Base-by-base conservation (phyloP, 768 basidiomycete genomes). In the Bullera alba region DNA sequence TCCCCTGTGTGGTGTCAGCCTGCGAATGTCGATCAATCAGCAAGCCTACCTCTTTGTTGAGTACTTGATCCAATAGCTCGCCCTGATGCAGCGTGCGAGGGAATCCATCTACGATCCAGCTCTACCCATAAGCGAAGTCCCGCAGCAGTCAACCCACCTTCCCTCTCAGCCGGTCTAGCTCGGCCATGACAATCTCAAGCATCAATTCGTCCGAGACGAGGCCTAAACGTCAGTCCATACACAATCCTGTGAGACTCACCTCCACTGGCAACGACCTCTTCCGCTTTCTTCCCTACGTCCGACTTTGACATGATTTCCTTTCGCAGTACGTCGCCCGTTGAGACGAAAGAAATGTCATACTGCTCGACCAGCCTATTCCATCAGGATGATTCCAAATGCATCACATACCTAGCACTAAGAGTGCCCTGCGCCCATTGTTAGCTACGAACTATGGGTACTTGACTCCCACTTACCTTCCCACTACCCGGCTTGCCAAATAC, bases 51-150 rank as follows among this genome's bases (percentile, higher is more conserved):
- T 69, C 63, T 42, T 61, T 52, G 27, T 60, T 64, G 22, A 74
- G 50, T 12, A 66, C 69, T 2, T 50, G 38, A 46, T 74, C 73
- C 16, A 74, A 60, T 25, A 72, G 50, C 39, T 59, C 58, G 4
- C 70, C 73, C 50, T 74, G 73, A 45, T 60, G 60, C 27, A 74
- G 51, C 10, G 73, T 74, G 8, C 73, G 60, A 4, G 73, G 73
- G 51, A 73, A 74, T 0, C 73, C 73, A 39, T 74, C 73, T 1
- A 74, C 48, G 43, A 74, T 73, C 73, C 73, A 74, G 57, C 63
- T 69, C 69, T 70, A 50, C 12, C n/a, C 35, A 42, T 5, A 28
- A 46, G n/a, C 34, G 23, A 27, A 34, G 32, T 34, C 8, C 19
- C 25, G 6, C 10, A n/a, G 5, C 17, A 3, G 14, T 21, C 4